Base-by-base conservation (phyloP, 1,284 basidiomycete genomes). In the Ustilago nuda region DNA sequence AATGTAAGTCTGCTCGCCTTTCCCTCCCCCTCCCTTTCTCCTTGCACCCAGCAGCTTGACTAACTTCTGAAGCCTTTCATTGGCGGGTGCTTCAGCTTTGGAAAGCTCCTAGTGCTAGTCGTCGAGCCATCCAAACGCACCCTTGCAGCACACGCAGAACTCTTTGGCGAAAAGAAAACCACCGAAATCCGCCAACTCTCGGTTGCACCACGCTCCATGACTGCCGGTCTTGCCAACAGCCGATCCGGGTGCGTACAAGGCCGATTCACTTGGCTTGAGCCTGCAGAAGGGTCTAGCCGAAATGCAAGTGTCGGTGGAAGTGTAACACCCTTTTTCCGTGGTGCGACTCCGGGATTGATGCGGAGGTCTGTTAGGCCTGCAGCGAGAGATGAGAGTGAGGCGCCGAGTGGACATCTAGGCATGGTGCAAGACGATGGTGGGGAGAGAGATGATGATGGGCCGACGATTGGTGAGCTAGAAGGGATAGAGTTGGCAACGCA, bases 61-160 rank as follows among this genome's bases (percentile, higher is more conserved):
- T 27, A 27, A 27, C 23, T 27, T 27, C 23, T 27, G 23, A 27
- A 27, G 23, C 2, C 8, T 19, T 35, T 17, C 23, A 30, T 23
- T 13, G n/a, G 1, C 0, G 27, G 35, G 27, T 39, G 23, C 27
- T 48, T 35, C 58, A 82, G 78, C 27, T 84, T 82, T 60, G 81
- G 81, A 62, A 78, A 78, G 55, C 72, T 82, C 55, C 73, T 83
- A 17, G 76, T 83, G 2, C 68, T 83, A 37, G 81, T 82, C 27
- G 71, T 73, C 12, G 81, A 80, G 56, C 78, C 78, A 23, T 68
- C 72, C 11, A 78, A 76, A 43, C 61, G 72, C 4, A 63, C 66
- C n/a, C 57, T 80, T 3, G 72, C 75, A 19, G 67, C 67, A 2
- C 56, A 72, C 48, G 72, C 78, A 2, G 69, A 78, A 55, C 74